A percentile compares a stretch with the other conserved stretches of the same genome.
These are phyloP conservation scores for Withania somnifera DNA, from an alignment of 305 asterid genomes.

Conservation along the genomic window DNA sequence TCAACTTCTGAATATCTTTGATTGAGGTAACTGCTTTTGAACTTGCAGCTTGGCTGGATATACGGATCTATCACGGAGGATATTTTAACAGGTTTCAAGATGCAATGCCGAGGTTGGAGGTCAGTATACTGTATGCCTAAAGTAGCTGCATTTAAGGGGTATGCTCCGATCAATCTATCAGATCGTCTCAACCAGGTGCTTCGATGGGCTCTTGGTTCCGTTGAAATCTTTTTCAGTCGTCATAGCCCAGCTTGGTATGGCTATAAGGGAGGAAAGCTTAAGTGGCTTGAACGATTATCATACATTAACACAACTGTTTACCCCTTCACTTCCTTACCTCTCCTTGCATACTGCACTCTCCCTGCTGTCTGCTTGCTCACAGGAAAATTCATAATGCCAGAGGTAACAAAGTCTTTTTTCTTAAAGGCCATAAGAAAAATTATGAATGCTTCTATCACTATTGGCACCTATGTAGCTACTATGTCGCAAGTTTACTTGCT, in stretches of 20 bases:
- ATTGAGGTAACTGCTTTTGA: constrained; percentile 1
- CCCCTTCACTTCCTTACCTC: constrained; percentile 79
- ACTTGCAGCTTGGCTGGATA: constrained; percentile 82
- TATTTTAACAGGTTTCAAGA: constrained; percentile 76
- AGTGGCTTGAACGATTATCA: constrained; percentile 64
- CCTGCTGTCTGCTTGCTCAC: constrained; percentile 84
- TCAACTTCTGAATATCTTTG: background rate
- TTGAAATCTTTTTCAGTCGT: constrained; percentile 72
- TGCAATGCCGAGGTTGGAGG: constrained; percentile 84
- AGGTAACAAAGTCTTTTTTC: too few relatives aligned
- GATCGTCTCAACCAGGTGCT: constrained; percentile 77
- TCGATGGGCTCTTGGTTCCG: constrained; percentile 89
- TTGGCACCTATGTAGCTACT: too few relatives aligned
- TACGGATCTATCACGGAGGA: constrained; percentile 79
- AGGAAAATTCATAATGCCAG: too few relatives aligned
- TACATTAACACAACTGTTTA: constrained; percentile 66
- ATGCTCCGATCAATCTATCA: constrained; percentile 77
- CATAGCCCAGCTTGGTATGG: constrained; percentile 87
- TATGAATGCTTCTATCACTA: too few relatives aligned
- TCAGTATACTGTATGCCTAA: constrained; percentile 67
- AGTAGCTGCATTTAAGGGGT: constrained; percentile 73
- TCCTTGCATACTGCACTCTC: constrained; percentile 65
- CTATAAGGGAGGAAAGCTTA: constrained; percentile 65
- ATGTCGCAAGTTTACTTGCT: too few relatives aligned
- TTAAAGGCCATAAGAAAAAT: too few relatives aligned